phyloP scores from a whole-genome alignment of 2,329 filamentous ascomycete genomes.

The Talaromyces funiculosus region DNA sequence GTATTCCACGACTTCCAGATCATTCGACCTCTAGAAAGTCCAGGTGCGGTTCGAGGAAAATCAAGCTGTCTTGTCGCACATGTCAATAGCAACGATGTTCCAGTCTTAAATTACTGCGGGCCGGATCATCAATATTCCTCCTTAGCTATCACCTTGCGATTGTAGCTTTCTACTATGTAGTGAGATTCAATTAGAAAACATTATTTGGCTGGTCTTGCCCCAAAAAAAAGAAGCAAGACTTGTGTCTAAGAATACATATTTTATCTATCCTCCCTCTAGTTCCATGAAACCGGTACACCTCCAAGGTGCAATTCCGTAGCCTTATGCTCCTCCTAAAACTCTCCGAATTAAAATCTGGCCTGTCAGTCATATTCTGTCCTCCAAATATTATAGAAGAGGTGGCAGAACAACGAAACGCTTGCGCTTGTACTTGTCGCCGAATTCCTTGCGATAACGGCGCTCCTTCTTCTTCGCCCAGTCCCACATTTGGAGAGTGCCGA shows the following conservation, averaged over 20 bases:
- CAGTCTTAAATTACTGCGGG: conserved; percentile 6
- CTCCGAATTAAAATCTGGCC: background rate
- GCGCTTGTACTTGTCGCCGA: conserved; percentile 90
- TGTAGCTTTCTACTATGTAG: background rate
- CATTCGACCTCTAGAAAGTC: background rate
- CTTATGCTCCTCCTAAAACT: background rate
- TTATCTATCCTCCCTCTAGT: background rate
- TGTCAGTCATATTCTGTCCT: background rate
- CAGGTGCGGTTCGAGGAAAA: background rate
- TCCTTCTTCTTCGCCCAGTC: conserved; percentile 91
- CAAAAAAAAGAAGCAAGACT: background rate
- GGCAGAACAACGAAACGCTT: conserved; percentile 83
- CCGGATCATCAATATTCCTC: conserved; percentile 14
- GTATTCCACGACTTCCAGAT: background rate
- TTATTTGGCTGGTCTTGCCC: background rate
- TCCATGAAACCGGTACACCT: background rate
- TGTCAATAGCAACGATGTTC: background rate
- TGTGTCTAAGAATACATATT: background rate
- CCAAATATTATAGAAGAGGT: conserved; percentile 46
- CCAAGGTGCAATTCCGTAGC: background rate
- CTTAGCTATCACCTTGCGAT: background rate
- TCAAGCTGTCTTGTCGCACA: conserved; percentile 1
- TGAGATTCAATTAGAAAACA: background rate
- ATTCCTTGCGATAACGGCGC: conserved; percentile 79
- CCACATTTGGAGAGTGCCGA: conserved; percentile 74